Base-by-base conservation (phyloP, 2,329 filamentous ascomycete genomes). In the Epichloe sibirici region DNA sequence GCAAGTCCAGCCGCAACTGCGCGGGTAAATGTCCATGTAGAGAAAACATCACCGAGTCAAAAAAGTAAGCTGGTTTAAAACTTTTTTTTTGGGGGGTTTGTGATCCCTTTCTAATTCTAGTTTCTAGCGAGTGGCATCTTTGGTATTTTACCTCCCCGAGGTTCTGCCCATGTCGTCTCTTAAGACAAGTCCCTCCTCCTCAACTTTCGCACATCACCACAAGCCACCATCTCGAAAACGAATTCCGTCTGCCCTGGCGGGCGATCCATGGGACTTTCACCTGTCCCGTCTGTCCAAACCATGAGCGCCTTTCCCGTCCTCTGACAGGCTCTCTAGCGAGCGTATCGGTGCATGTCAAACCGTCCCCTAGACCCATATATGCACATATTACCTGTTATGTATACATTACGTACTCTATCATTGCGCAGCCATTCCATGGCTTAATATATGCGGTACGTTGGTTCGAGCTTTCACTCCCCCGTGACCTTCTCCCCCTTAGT, bases 391-490 rank as follows among this genome's bases (percentile, higher is more conserved):
- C 63, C 63, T 56, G 60, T 59, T 63, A 58, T 67, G 61, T 69
- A 69, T 67, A 69, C 67, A 69, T 69, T 68, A 63, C 58, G 61
- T 62, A 69, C 61, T 68, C 66, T 67, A 67, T 68, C 61, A 60
- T 58, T 60, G 62, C 54, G 57, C 55, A 57, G 54, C 55, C 58
- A 51, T 53, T 60, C 53, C 54, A 53, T 45, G 51, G 57, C 57
- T 52, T 53, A 59, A 61, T 64, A 65, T 62, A 61, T 62, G 61
- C 63, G 64, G 57, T 65, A 62, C 53, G 61, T 55, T 51, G 55
- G 49, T 48, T 51, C 47, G 38, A 55, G 45, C 46, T 21, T 44
- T 45, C 39, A 25, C 11, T 34, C 45, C 42, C 39, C 42, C 5
- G 37, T 42, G 31, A 37, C 15, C 54, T 56, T 51, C 48, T 12